Percentiles rank a stretch among this genome's conserved stretches.
Evolutionary conservation across 495 filamentous ascomycete genomes (phyloP).

Genomic region (Daldinia vernicosa): DNA sequence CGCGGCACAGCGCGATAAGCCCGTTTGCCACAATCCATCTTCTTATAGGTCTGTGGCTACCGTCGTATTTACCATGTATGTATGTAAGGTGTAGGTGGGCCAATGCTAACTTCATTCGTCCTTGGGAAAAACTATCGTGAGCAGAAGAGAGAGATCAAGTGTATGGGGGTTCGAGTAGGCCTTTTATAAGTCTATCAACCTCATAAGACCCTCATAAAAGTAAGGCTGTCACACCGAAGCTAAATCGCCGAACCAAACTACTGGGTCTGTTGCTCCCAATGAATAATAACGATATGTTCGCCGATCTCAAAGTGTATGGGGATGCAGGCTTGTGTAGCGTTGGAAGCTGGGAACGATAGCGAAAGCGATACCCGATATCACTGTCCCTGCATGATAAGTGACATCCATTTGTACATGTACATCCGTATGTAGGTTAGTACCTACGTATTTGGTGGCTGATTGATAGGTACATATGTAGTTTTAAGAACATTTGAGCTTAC

Average conservation of each 20-base stretch:
- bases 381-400: constrained; percentile 22
- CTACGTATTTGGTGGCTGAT: not conserved
- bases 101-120: constrained; percentile 13
- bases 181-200: constrained; percentile 25
- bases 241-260: constrained; percentile 17
- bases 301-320: constrained; percentile 15
- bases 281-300: constrained; percentile 6
- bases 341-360: constrained; percentile 23
- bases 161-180: constrained; percentile 5
- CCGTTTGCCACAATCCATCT: constrained; percentile 30
- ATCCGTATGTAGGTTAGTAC: no score
- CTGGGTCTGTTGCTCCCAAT: constrained; percentile 10
- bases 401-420: not conserved
- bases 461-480: not conserved
- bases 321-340: constrained; percentile 6
- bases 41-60: constrained; percentile 24
- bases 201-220: constrained; percentile 2
- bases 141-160: not conserved
- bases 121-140: not conserved
- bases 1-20: constrained; percentile 8
- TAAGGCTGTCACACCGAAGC: constrained; percentile 6
- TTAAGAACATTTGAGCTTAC: not conserved
- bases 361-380: constrained; percentile 22
- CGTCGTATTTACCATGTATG: constrained; percentile 12
- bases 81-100: not conserved